phyloP scores from a whole-genome alignment of 345 rosid genomes.

The Populus deltoides region DNA sequence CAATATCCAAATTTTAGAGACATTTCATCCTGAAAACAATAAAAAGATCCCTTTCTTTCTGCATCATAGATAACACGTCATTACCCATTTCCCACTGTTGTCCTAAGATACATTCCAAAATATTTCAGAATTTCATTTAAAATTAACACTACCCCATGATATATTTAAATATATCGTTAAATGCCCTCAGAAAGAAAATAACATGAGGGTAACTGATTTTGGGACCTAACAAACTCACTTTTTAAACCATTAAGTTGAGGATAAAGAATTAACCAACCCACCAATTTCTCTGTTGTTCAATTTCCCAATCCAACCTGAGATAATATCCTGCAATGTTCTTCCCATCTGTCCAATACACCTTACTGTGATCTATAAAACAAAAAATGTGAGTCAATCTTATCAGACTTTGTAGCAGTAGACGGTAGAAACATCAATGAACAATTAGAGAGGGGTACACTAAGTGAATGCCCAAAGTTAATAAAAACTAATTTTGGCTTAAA shows the following conservation, averaged over 20 bases:
- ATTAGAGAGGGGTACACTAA: neutral
- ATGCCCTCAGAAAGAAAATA: neutral
- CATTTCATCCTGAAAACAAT: neutral
- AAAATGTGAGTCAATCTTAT: neutral
- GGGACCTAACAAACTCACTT: neutral
- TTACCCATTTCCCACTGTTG: neutral
- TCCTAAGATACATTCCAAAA: neutral
- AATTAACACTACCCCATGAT: neutral
- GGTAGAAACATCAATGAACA: neutral
- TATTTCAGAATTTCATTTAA: neutral
- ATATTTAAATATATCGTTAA: neutral
- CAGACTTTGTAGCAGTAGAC: neutral
- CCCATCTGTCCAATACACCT: conserved; percentile 67
- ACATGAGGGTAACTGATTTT: neutral
- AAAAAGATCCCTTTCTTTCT: neutral
- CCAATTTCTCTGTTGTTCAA: conserved; percentile 75
- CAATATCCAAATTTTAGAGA: neutral
- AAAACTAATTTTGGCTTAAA: no score
- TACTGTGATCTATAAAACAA: conserved; percentile 61
- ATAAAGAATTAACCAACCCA: conserved; percentile 22
- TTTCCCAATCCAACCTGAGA: conserved; percentile 62
- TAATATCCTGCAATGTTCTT: conserved; percentile 58
- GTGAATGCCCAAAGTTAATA: neutral
- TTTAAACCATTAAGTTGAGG: neutral
- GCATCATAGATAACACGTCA: neutral